Evolutionary conservation across 306 rosid genomes (phyloP).

Genomic region (Malus fusca): DNA sequence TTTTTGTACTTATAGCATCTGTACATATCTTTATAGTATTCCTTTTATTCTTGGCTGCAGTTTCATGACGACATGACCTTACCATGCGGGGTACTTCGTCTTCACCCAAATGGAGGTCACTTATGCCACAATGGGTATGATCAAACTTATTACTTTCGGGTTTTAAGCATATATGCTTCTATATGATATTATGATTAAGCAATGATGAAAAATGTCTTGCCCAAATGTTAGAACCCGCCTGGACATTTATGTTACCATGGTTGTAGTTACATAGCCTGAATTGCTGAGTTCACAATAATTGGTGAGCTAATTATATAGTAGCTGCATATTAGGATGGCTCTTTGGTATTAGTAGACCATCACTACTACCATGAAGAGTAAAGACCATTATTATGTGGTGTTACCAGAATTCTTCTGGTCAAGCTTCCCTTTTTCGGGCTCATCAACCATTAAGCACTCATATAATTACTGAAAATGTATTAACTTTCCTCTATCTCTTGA

Average conservation of each 20-base stretch:
- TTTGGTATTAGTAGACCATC: neutral
- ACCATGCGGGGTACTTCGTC: conserved; percentile 93
- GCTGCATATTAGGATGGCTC: neutral
- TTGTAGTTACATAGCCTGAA: neutral
- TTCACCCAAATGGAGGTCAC: conserved; percentile 69
- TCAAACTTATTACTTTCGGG: neutral
- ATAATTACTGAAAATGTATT: neutral
- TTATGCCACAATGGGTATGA: conserved; percentile 81
- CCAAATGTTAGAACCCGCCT: neutral
- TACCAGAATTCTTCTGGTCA: neutral
- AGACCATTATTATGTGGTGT: neutral
- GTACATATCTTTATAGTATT: neutral
- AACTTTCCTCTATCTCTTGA: neutral
- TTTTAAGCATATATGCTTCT: neutral
- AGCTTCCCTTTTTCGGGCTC: neutral
- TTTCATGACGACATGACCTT: conserved; percentile 83
- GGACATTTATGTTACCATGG: neutral
- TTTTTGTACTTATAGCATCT: neutral
- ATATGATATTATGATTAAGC: neutral
- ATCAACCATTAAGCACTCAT: neutral
- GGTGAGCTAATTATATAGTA: neutral
- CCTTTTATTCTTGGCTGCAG: conserved; percentile 32
- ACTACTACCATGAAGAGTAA: neutral
- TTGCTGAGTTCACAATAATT: neutral
- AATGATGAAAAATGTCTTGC: neutral